These are phyloP conservation scores for Eustoma russellianum DNA, from an alignment of 257 asterid species.

Conservation along the genomic window DNA sequence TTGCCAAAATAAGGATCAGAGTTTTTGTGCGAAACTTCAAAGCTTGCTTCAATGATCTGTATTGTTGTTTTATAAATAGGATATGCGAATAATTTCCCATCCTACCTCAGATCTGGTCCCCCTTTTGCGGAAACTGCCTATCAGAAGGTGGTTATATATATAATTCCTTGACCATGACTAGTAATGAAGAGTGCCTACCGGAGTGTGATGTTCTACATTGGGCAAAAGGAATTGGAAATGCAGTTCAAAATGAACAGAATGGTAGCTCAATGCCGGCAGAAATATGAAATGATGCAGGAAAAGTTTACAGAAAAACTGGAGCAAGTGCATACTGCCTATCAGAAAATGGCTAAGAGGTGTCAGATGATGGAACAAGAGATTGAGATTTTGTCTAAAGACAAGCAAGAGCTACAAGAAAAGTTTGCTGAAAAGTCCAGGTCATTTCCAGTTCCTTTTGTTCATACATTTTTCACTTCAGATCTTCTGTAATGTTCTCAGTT, in stretches of 20 bases:
- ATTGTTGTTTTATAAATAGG: not conserved
- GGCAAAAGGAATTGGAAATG: conserved; percentile 88
- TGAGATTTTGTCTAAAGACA: conserved; percentile 70
- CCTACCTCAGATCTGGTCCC: not conserved
- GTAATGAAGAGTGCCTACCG: conserved; percentile 67
- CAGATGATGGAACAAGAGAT: conserved; percentile 86
- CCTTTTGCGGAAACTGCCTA: not conserved
- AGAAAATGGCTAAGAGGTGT: conserved; percentile 74
- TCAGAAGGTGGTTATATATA: conserved; percentile 2
- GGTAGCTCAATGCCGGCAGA: conserved; percentile 76
- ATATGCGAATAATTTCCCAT: not conserved
- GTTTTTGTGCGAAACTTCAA: not conserved
- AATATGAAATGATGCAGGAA: conserved; percentile 83
- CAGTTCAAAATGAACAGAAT: conserved; percentile 74
- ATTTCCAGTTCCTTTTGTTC: conserved; percentile 7
- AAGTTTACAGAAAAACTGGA: conserved; percentile 78
- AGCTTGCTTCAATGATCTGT: not conserved
- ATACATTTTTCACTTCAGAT: not conserved
- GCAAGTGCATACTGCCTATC: conserved; percentile 81
- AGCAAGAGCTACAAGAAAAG: conserved; percentile 85
- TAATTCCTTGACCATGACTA: conserved; percentile 31
- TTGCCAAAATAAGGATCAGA: conserved; percentile 1
- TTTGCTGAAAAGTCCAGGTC: conserved; percentile 93
- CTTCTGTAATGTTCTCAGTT: too few species aligned
- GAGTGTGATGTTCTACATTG: conserved; percentile 72